Conservation (phyloP, 2,329 filamentous ascomycete species). For the Beauveria rudraprayagi region DNA sequence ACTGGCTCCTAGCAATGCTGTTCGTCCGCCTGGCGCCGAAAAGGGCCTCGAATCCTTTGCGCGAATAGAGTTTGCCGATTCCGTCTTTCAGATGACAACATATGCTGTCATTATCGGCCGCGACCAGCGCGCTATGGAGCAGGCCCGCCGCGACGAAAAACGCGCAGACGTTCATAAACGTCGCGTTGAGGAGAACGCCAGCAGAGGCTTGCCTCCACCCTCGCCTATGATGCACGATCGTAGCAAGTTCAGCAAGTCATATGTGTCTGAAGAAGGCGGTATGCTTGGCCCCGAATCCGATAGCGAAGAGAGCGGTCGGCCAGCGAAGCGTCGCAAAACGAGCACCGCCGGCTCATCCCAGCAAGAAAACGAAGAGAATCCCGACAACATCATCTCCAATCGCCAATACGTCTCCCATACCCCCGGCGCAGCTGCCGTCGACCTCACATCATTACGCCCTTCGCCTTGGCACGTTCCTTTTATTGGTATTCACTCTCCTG, state of each 20-base stretch:
- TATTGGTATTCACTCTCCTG: constrained; percentile 64
- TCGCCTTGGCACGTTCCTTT: constrained; percentile 56
- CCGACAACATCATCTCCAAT: constrained; percentile 44
- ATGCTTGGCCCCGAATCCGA: constrained; percentile 58
- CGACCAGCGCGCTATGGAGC: constrained; percentile 52
- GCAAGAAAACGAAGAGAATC: constrained; percentile 34
- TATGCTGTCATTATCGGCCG: constrained; percentile 65
- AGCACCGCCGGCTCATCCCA: constrained; percentile 35
- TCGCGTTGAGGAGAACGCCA: constrained; percentile 38
- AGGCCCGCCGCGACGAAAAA: constrained; percentile 45
- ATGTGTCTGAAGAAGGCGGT: constrained; percentile 61
- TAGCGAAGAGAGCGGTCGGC: constrained; percentile 40
- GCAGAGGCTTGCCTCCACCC: constrained; percentile 41
- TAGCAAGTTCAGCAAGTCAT: constrained; percentile 53
- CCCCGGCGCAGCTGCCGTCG: constrained; percentile 49
- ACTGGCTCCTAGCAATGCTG: constrained; percentile 23
- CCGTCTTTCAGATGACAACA: constrained; percentile 71
- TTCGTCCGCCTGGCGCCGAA: constrained; percentile 26
- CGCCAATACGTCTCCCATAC: constrained; percentile 54
- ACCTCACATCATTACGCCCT: constrained; percentile 51
- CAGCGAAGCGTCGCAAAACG: constrained; percentile 39
- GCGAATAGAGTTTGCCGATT: constrained; percentile 62
- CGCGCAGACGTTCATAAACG: constrained; percentile 37
- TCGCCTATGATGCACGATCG: constrained; percentile 42
- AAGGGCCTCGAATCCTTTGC: constrained; percentile 49